Percentiles rank a stretch among this genome's conserved stretches.
Evolutionary conservation across 495 filamentous ascomycete genomes (phyloP).

Genomic region (Penicillium mononematosum): DNA sequence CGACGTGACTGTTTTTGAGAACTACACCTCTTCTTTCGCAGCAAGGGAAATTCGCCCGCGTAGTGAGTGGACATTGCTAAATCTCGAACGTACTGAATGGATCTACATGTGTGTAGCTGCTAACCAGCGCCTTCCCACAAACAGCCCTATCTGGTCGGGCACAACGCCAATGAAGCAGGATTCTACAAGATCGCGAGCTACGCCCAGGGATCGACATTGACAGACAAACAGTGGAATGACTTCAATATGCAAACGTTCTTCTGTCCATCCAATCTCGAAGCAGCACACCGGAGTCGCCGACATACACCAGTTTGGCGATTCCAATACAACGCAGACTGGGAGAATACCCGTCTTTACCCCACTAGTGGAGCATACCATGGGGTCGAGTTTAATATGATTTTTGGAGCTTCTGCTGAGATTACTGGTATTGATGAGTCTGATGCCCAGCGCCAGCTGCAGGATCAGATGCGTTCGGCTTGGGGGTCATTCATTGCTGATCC

Average conservation of each 20-base stretch:
- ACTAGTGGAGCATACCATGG: conserved; percentile 50
- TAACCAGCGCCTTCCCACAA: neutral
- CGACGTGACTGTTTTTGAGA: conserved; percentile 43
- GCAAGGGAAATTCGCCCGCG: conserved; percentile 34
- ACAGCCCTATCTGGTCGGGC: conserved; percentile 45
- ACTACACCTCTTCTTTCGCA: conserved; percentile 40
- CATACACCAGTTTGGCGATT: conserved; percentile 50
- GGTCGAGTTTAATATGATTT: conserved; percentile 49
- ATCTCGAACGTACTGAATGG: neutral
- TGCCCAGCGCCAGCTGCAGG: conserved; percentile 30
- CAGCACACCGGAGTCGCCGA: conserved; percentile 29
- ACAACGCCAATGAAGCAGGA: conserved; percentile 48
- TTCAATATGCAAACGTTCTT: conserved; percentile 47
- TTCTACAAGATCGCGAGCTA: conserved; percentile 39
- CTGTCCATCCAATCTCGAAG: conserved; percentile 40
- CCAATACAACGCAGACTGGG: conserved; percentile 51
- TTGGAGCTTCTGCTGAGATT: conserved; percentile 40
- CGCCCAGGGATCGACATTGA: conserved; percentile 21
- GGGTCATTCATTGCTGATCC: conserved; percentile 52
- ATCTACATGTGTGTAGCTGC: neutral
- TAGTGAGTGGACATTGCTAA: conserved; percentile 17
- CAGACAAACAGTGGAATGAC: conserved; percentile 32
- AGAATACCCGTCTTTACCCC: conserved; percentile 44
- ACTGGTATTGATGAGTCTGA: conserved; percentile 33
- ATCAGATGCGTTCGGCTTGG: conserved; percentile 47